phyloP scores from a whole-genome alignment of 768 basidiomycete species.

The Termitomyces sp. region DNA sequence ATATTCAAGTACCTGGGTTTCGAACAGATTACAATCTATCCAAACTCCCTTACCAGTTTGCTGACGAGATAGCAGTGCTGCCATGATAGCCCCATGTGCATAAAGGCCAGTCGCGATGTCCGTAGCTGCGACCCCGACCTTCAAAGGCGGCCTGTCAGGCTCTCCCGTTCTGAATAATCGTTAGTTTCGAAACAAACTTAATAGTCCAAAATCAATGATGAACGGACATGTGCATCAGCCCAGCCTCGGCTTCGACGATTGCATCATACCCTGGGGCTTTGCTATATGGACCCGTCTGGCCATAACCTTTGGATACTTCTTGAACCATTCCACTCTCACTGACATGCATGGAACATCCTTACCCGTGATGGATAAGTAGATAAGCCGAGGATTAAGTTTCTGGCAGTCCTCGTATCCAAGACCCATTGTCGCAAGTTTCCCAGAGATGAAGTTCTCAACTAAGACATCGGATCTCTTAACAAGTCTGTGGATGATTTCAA shows the following conservation, averaged over 20 bases:
- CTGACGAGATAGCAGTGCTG: constrained; percentile 77
- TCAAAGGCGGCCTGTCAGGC: constrained; percentile 78
- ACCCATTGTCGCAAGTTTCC: constrained; percentile 83
- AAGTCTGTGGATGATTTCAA: constrained; percentile 70
- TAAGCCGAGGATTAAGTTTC: constrained; percentile 72
- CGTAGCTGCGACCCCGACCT: constrained; percentile 92
- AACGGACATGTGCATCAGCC: constrained; percentile 88
- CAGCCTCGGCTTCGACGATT: constrained; percentile 84
- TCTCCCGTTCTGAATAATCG: constrained; percentile 74
- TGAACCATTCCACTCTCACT: background rate
- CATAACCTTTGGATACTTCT: constrained; percentile 31
- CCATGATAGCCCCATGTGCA: constrained; percentile 91
- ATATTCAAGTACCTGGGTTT: constrained; percentile 67
- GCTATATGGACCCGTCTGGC: constrained; percentile 86
- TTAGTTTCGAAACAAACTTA: constrained; percentile 8
- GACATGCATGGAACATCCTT: constrained; percentile 15
- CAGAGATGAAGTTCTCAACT: constrained; percentile 86
- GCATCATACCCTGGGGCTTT: constrained; percentile 88
- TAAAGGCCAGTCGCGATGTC: constrained; percentile 89
- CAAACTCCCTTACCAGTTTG: constrained; percentile 86
- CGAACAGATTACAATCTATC: constrained; percentile 93
- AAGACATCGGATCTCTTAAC: constrained; percentile 78
- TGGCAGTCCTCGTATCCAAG: constrained; percentile 83
- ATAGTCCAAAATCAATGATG: constrained; percentile 7
- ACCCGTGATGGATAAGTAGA: constrained; percentile 93